A percentile compares a stretch with the other conserved stretches of the same genome.
Evolutionary conservation across 192 early-diverging fungal genomes (phyloP).

Genomic region (Glomus cerebriforme): DNA sequence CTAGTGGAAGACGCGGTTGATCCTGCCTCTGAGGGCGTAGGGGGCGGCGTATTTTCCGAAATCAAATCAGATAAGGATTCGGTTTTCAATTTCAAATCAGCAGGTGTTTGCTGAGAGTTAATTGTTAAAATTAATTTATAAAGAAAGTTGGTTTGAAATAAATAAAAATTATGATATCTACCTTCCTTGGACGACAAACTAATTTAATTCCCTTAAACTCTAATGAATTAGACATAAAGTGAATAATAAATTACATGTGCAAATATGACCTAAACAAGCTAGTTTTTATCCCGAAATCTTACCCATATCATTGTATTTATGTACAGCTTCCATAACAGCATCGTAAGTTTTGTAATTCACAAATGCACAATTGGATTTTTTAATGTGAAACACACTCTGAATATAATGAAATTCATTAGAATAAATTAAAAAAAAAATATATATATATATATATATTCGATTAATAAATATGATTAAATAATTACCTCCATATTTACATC

Average conservation of each 20-base stretch:
- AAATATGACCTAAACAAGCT: background rate
- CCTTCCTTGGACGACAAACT: slow-evolving; percentile 51
- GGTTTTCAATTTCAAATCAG: slow-evolving; percentile 28
- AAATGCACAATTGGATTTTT: slow-evolving; percentile 53
- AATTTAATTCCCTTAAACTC: slow-evolving; percentile 49
- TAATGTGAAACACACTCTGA: slow-evolving; percentile 50
- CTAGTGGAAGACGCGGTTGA: slow-evolving; percentile 31
- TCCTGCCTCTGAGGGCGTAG: slow-evolving; percentile 25
- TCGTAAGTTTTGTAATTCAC: slow-evolving; percentile 53
- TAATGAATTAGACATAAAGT: background rate
- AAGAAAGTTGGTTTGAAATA: background rate
- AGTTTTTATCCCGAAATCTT: background rate
- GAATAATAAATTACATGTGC: background rate
- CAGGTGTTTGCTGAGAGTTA: slow-evolving; percentile 11
- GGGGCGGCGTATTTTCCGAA: slow-evolving; percentile 29
- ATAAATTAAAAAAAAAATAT: slow-evolving; percentile 1
- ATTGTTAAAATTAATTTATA: background rate
- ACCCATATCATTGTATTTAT: slow-evolving; percentile 46
- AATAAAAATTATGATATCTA: background rate
- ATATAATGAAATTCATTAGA: background rate
- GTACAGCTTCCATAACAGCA: slow-evolving; percentile 46
- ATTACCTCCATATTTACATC: slow-evolving; percentile 45
- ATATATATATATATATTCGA: too few species aligned
- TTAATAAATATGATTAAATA: background rate
- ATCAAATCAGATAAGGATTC: background rate